Evolutionary conservation across 1,139 yeast genomes (phyloP).

Genomic region (Lodderomyces oxycetoniae): DNA sequence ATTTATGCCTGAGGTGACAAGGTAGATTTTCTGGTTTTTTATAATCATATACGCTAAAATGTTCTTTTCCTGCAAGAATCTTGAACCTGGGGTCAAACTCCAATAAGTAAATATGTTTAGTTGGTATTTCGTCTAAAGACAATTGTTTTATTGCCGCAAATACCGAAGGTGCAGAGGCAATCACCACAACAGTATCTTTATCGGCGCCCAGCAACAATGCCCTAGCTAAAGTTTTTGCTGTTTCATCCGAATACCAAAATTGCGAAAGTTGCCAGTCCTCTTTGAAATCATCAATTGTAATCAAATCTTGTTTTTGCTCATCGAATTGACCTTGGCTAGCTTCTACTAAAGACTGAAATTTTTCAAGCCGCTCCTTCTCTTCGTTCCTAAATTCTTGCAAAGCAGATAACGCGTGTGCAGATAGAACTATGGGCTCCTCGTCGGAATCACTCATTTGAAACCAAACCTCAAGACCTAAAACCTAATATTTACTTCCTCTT

Average conservation of each 20-base stretch:
- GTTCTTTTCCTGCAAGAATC: slow-evolving; percentile 60
- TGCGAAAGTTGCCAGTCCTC: slow-evolving; percentile 95
- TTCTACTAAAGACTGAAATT: slow-evolving; percentile 53
- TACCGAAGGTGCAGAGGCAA: slow-evolving; percentile 89
- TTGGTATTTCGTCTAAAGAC: slow-evolving; percentile 52
- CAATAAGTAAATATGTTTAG: slow-evolving; percentile 63
- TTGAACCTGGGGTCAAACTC: slow-evolving; percentile 77
- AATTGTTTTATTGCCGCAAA: slow-evolving; percentile 71
- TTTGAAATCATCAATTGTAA: slow-evolving; percentile 60
- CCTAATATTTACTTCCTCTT: no score
- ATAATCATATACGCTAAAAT: slow-evolving; percentile 73
- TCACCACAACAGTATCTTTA: slow-evolving; percentile 60
- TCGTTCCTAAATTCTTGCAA: slow-evolving; percentile 66
- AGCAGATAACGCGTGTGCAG: slow-evolving; percentile 74
- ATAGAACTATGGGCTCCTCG: slow-evolving; percentile 46
- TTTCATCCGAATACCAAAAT: slow-evolving; percentile 77
- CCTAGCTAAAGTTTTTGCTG: slow-evolving; percentile 63
- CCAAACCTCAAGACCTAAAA: no score
- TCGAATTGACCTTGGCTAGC: slow-evolving; percentile 56
- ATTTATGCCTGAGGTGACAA: slow-evolving; percentile 51
- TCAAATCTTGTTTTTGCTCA: slow-evolving; percentile 13
- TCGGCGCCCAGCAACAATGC: slow-evolving; percentile 76
- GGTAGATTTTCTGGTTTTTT: slow-evolving; percentile 63
- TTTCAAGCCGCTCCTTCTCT: slow-evolving; percentile 54
- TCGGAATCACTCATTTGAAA: slow-evolving; percentile 32